A percentile compares a stretch with the other conserved stretches of the same genome.
phyloP scores from a whole-genome alignment of 23 red algal genomes.

The Gracilariopsis chorda region DNA sequence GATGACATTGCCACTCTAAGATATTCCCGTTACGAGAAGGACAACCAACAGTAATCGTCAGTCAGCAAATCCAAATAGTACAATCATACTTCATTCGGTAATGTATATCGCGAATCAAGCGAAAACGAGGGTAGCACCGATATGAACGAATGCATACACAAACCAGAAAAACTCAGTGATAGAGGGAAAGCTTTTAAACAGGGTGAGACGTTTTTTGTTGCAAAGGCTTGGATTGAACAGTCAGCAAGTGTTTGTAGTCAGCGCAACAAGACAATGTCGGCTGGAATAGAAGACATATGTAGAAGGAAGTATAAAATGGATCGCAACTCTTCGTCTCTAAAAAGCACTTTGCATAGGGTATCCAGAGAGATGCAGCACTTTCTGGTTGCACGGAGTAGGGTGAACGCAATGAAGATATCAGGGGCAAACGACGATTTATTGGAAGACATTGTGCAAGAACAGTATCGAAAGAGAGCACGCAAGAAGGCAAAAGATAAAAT shows the following conservation, averaged over 20 bases:
- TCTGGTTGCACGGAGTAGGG: neutral
- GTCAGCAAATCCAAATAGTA: no score
- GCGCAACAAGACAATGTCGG: constrained; percentile 13
- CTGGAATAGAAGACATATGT: constrained; percentile 8
- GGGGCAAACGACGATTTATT: constrained; percentile 2
- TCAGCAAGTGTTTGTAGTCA: neutral
- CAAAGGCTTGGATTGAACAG: constrained; percentile 32
- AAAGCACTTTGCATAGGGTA: constrained; percentile 9
- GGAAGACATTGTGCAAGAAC: neutral
- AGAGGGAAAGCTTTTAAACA: neutral
- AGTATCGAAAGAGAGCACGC: neutral
- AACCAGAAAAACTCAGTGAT: neutral
- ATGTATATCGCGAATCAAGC: no score
- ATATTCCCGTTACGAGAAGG: no score
- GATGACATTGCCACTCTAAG: no score
- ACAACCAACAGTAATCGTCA: no score
- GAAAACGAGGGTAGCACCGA: no score
- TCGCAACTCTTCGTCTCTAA: neutral
- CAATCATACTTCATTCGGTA: no score
- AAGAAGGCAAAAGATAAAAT: neutral
- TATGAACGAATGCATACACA: no score
- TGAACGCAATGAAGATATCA: constrained; percentile 4
- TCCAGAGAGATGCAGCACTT: constrained; percentile 14
- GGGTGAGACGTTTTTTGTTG: neutral
- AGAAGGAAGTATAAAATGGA: neutral